Evolutionary conservation across 257 asterid species (phyloP).

Genomic region (Salvia hispanica): DNA sequence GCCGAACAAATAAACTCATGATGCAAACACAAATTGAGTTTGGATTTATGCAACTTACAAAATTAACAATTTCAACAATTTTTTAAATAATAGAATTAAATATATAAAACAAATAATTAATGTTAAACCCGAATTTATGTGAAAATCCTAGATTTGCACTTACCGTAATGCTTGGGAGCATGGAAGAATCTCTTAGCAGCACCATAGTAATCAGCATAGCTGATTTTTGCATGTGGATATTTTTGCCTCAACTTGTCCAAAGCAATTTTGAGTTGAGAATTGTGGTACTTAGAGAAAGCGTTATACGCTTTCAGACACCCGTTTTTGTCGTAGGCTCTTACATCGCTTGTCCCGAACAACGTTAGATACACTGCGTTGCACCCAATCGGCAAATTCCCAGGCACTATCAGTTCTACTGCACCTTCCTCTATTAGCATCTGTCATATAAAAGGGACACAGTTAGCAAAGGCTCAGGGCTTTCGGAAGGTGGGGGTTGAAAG

Average conservation of each 20-base stretch:
- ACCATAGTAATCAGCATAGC: constrained; percentile 73
- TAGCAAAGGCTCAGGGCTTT: too few relatives aligned
- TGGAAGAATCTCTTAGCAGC: constrained; percentile 64
- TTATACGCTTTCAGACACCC: constrained; percentile 75
- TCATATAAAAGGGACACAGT: background rate
- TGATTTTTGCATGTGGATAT: constrained; percentile 61
- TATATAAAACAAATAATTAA: too few relatives aligned
- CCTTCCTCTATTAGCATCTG: constrained; percentile 72
- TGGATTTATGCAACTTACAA: too few relatives aligned
- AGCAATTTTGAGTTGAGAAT: constrained; percentile 58
- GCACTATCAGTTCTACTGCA: constrained; percentile 65
- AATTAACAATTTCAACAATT: too few relatives aligned
- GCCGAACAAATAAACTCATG: too few relatives aligned
- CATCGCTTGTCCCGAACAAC: constrained; percentile 48
- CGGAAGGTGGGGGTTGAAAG: too few relatives aligned
- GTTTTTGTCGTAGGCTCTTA: constrained; percentile 56
- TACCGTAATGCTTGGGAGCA: constrained; percentile 64
- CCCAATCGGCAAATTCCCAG: constrained; percentile 80
- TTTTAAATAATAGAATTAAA: too few relatives aligned
- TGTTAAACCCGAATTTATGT: too few relatives aligned
- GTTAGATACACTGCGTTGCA: constrained; percentile 76
- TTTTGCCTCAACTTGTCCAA: constrained; percentile 48
- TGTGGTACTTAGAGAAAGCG: constrained; percentile 63
- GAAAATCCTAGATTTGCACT: background rate
- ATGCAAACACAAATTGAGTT: too few relatives aligned